Evolutionary conservation across 2,329 filamentous ascomycete species (phyloP).

Genomic region (Xylaria sp.): DNA sequence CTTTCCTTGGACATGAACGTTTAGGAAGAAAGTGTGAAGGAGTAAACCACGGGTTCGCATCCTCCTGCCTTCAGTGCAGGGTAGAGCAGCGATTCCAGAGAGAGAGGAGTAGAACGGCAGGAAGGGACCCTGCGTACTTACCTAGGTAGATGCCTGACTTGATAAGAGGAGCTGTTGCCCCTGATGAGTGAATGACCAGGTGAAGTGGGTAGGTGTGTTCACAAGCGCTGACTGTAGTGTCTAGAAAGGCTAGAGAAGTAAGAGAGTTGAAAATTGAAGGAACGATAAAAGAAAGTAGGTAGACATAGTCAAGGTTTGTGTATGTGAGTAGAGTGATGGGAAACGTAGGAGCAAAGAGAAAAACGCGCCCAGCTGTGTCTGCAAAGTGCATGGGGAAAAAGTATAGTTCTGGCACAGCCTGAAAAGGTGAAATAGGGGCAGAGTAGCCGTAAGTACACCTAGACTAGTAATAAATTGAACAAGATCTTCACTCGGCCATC

Average conservation of each 20-base stretch:
- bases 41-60: background rate
- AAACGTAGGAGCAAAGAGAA: background rate
- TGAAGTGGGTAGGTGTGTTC: background rate
- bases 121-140: background rate
- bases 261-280: background rate
- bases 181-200: no score
- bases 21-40: background rate
- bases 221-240: background rate
- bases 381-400: no score
- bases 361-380: no score
- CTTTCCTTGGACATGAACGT: background rate
- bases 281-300: background rate
- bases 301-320: background rate
- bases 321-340: no score
- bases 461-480: background rate
- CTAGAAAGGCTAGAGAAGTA: background rate
- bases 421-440: background rate
- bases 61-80: background rate
- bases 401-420: background rate
- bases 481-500: background rate
- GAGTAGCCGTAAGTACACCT: background rate
- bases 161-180: no score
- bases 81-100: background rate
- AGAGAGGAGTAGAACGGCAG: no score
- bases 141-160: background rate